These are phyloP conservation scores for Blastocystis sp. DNA, from an alignment of 352 stramenopile species.

Conservation along the genomic window DNA sequence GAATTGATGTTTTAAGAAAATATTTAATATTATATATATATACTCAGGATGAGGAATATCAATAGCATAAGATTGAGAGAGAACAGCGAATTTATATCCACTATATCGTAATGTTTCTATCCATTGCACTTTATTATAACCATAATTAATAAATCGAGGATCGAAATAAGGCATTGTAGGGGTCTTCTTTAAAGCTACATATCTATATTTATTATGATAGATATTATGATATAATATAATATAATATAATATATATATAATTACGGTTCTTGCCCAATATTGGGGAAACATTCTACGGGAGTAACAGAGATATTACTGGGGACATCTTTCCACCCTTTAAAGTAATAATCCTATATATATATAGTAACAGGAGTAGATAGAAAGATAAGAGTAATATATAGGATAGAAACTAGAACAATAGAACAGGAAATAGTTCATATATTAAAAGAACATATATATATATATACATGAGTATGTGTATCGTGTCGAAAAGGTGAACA, in stretches of 20 bases:
- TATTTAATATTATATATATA: too few species aligned
- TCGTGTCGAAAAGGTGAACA: too few species aligned
- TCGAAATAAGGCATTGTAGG: slow-evolving; percentile 38
- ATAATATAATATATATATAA: background rate
- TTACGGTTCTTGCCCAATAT: slow-evolving; percentile 21
- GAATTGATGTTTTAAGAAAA: too few species aligned
- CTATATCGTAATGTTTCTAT: slow-evolving; percentile 39
- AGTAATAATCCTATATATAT: too few species aligned
- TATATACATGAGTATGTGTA: too few species aligned
- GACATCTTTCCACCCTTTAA: slow-evolving; percentile 19
- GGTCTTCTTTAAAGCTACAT: slow-evolving; percentile 38
- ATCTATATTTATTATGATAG: too few species aligned
- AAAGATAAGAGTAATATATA: too few species aligned
- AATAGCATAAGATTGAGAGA: slow-evolving; percentile 35
- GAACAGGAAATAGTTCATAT: too few species aligned
- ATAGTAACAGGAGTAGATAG: too few species aligned
- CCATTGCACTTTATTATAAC: slow-evolving; percentile 42
- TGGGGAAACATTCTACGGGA: slow-evolving; percentile 18
- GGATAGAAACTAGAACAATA: too few species aligned
- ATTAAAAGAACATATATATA: too few species aligned
- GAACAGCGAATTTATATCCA: slow-evolving; percentile 37
- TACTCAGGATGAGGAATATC: slow-evolving; percentile 42
- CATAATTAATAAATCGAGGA: slow-evolving; percentile 40
- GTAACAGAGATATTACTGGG: slow-evolving; percentile 10
- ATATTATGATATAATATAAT: too few species aligned